These are phyloP conservation scores for Nemania serpens DNA, from an alignment of 2,329 filamentous ascomycete genomes.

Conservation along the genomic window DNA sequence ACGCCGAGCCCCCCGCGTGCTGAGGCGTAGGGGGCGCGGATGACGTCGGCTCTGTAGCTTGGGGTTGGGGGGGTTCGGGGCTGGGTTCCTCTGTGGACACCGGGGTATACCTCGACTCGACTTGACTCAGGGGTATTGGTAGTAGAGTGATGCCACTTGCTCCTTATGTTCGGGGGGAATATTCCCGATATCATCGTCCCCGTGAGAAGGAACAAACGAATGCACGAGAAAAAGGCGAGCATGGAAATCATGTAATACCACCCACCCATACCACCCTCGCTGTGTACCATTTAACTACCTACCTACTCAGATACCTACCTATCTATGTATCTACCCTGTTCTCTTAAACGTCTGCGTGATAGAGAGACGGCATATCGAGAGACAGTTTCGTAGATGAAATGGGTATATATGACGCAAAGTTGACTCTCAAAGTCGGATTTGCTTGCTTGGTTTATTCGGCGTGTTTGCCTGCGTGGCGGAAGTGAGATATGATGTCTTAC, in stretches of 20 bases:
- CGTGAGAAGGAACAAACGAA: background rate
- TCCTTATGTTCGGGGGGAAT: background rate
- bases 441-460: background rate
- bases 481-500: no score
- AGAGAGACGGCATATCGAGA: background rate
- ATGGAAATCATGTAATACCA: constrained; percentile 19
- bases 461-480: no score
- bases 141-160: background rate
- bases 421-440: background rate
- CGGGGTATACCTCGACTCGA: background rate
- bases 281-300: constrained; percentile 11
- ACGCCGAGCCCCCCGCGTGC: constrained; percentile 4
- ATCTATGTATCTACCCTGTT: background rate
- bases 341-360: background rate
- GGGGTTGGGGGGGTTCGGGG: background rate
- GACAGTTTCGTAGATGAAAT: constrained; percentile 5
- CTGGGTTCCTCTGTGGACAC: background rate
- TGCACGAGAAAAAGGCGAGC: background rate
- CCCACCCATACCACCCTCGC: background rate
- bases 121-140: background rate
- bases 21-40: constrained; percentile 1
- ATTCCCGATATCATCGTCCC: background rate
- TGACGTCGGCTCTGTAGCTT: background rate
- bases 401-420: constrained; percentile 9
- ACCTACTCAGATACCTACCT: no score